A percentile compares a stretch with the other conserved stretches of the same genome.
phyloP scores from a whole-genome alignment of 2,329 filamentous ascomycete genomes.

The Hymenoscyphus fructigenus region DNA sequence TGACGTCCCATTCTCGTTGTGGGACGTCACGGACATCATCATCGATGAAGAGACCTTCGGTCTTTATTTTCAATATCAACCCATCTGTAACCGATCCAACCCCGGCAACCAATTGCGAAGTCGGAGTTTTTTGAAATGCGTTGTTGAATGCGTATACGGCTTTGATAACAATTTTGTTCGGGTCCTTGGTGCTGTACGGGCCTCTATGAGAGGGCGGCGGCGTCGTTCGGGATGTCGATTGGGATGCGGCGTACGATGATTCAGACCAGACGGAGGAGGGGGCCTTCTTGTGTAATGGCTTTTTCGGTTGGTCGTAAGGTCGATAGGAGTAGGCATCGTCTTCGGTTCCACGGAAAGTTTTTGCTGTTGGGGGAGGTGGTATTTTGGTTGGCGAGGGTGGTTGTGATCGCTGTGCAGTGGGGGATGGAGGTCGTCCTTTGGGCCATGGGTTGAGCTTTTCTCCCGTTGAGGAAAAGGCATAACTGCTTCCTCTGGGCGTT shows the following conservation, averaged over 20 bases:
- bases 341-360: slow-evolving; percentile 59
- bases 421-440: slow-evolving; percentile 53
- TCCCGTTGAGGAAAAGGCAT: slow-evolving; percentile 64
- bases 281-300: slow-evolving; percentile 57
- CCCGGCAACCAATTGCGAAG: slow-evolving; percentile 86
- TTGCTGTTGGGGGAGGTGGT: slow-evolving; percentile 51
- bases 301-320: slow-evolving; percentile 70
- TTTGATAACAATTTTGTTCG: slow-evolving; percentile 93
- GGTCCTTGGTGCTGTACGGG: slow-evolving; percentile 83
- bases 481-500: slow-evolving; percentile 42
- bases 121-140: slow-evolving; percentile 80
- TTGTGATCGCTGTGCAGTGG: slow-evolving; percentile 34
- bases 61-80: slow-evolving; percentile 85
- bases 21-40: slow-evolving; percentile 88
- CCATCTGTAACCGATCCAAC: slow-evolving; percentile 85
- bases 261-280: slow-evolving; percentile 74
- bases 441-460: slow-evolving; percentile 72
- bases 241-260: slow-evolving; percentile 81
- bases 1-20: slow-evolving; percentile 98
- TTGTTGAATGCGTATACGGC: slow-evolving; percentile 93
- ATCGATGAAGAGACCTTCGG: slow-evolving; percentile 94
- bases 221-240: slow-evolving; percentile 79
- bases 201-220: slow-evolving; percentile 76
- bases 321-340: slow-evolving; percentile 69
- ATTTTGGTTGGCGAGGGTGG: slow-evolving; percentile 42